A percentile compares a stretch with the other conserved stretches of the same genome.
Evolutionary conservation across 768 basidiomycete genomes (phyloP).

Genomic region (Amylocystis lapponica): DNA sequence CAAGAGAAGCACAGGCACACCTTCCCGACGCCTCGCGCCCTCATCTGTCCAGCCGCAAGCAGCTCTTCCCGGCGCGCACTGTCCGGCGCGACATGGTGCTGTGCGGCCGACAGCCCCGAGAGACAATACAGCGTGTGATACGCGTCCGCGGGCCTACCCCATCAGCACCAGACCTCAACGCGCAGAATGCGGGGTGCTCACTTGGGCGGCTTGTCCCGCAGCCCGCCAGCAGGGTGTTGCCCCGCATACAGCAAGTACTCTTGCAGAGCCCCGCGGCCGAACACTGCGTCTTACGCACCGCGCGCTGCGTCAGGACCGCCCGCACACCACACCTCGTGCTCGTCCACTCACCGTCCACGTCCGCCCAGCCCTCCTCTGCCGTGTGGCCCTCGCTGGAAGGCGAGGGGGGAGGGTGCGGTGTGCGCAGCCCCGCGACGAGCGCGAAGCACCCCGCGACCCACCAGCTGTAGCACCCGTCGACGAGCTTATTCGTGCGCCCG

Average conservation of each 20-base stretch:
- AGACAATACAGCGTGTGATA: slow-evolving; percentile 96
- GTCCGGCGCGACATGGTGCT: slow-evolving; percentile 55
- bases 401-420: no score
- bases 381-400: slow-evolving; percentile 13
- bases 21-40: slow-evolving; percentile 3
- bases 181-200: slow-evolving; percentile 28
- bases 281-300: slow-evolving; percentile 33
- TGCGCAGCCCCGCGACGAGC: slow-evolving; percentile 55
- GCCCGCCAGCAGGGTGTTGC: slow-evolving; percentile 79
- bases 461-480: slow-evolving; percentile 99
- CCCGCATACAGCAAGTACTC: slow-evolving; percentile 83
- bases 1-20: slow-evolving; percentile 9
- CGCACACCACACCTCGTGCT: neutral
- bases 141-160: slow-evolving; percentile 73
- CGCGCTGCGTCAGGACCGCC: neutral
- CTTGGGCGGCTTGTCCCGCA: slow-evolving; percentile 96
- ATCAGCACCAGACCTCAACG: neutral
- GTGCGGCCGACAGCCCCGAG: slow-evolving; percentile 83
- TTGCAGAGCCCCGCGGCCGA: slow-evolving; percentile 71
- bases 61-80: slow-evolving; percentile 12
- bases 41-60: slow-evolving; percentile 12
- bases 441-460: slow-evolving; percentile 92
- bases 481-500: slow-evolving; percentile 95
- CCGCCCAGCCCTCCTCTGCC: slow-evolving; percentile 15
- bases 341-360: slow-evolving; percentile 52